These are phyloP conservation scores for Boletus sensibilis DNA, from an alignment of 768 basidiomycete genomes.

Conservation along the genomic window DNA sequence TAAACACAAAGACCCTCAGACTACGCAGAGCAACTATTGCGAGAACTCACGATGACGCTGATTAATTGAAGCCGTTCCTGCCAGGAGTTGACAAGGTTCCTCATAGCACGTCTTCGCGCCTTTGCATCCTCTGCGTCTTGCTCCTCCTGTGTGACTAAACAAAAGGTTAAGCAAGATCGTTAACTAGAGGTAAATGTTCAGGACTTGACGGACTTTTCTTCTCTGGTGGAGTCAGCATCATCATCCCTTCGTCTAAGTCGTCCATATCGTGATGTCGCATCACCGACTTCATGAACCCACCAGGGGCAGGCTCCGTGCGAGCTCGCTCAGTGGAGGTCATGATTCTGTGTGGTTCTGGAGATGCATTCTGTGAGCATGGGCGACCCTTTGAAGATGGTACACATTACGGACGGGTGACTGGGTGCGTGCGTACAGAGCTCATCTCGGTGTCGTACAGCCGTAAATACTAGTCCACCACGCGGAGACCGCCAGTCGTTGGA, in stretches of 20 bases:
- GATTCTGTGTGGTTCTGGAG: conserved; percentile 13
- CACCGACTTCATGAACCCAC: conserved; percentile 26
- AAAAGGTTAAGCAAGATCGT: background rate
- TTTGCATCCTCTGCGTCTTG: conserved; percentile 50
- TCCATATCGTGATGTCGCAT: conserved; percentile 10
- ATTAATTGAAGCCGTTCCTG: conserved; percentile 62
- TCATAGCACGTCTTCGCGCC: conserved; percentile 44
- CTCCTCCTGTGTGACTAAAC: conserved; percentile 45
- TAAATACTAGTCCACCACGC: conserved; percentile 1
- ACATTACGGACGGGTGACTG: conserved; percentile 1
- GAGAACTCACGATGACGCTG: conserved; percentile 51
- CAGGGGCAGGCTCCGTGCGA: conserved; percentile 16
- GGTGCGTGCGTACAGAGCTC: conserved; percentile 10
- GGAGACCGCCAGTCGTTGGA: conserved; percentile 1
- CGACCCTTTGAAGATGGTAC: background rate
- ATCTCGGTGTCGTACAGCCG: conserved; percentile 4
- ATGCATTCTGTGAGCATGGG: background rate
- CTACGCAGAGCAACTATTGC: background rate
- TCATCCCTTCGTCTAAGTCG: conserved; percentile 16
- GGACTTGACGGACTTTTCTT: conserved; percentile 20
- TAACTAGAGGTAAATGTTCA: background rate
- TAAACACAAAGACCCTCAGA: background rate
- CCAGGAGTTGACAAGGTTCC: conserved; percentile 57
- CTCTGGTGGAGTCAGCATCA: background rate
- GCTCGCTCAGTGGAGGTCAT: conserved; percentile 13